Conservation (phyloP, 1,284 basidiomycete genomes). For the Ganoderma meredithae region DNA sequence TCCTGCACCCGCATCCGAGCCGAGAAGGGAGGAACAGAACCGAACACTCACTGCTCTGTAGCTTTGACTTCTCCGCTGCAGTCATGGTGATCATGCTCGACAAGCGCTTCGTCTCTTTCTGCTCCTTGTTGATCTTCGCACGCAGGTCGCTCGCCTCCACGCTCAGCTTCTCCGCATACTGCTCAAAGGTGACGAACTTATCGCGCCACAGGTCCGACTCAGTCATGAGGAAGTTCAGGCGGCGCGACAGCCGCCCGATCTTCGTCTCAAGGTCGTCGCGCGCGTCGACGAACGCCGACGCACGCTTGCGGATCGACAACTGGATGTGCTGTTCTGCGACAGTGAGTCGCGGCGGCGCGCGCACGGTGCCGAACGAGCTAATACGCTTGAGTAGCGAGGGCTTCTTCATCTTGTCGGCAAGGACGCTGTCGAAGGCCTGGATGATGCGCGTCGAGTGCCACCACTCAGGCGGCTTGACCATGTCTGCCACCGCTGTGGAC, state of each 20-base stretch:
- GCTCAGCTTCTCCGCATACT: conserved; percentile 91
- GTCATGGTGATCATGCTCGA: conserved; percentile 81
- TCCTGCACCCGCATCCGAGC: neutral
- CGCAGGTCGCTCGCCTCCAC: conserved; percentile 83
- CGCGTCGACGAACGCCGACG: conserved; percentile 91
- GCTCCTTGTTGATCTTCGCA: conserved; percentile 87
- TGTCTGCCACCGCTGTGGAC: conserved; percentile 83
- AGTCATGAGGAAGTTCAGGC: conserved; percentile 91
- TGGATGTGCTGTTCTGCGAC: conserved; percentile 85
- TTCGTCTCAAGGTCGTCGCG: conserved; percentile 92
- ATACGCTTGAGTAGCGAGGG: conserved; percentile 89
- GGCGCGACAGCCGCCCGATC: conserved; percentile 81
- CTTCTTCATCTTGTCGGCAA: conserved; percentile 91
- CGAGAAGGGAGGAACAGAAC: conserved; percentile 10
- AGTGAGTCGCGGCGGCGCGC: conserved; percentile 77
- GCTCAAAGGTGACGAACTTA: conserved; percentile 91
- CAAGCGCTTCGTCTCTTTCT: conserved; percentile 83
- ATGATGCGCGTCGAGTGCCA: conserved; percentile 92
- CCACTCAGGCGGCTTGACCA: conserved; percentile 89
- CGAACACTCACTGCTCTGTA: conserved; percentile 69
- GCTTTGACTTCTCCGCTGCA: conserved; percentile 76
- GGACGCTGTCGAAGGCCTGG: conserved; percentile 87
- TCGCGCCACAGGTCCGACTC: conserved; percentile 90
- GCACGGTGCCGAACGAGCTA: conserved; percentile 75
- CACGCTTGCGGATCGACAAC: conserved; percentile 86